Base-by-base conservation (phyloP, 2,329 filamentous ascomycete genomes). In the Xylariaceae sp. region DNA sequence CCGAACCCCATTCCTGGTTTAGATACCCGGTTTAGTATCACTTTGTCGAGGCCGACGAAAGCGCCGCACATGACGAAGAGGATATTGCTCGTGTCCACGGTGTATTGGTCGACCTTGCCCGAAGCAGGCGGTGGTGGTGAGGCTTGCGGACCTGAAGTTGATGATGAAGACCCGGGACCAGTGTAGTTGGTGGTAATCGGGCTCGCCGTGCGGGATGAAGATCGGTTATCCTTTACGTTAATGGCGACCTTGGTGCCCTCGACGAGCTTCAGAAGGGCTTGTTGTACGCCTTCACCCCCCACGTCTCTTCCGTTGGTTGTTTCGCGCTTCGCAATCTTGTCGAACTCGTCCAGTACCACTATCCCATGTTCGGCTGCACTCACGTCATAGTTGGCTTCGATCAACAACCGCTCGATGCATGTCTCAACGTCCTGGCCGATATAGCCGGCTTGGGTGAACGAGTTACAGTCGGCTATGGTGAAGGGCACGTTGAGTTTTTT, bases 361-460 rank as follows among this genome's bases (percentile, higher is more conserved):
- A 98, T 97, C 4, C 92, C 92, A 37, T 86, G 78, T 59, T 98
- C 90, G 6, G 88, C 83, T 38, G 83, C 80, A 42, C 81, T 79
- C 18, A 92, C 78, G 51, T 94, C 85, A 61, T 94, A 94, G 59
- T 94, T 90, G 7, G 90, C 81, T 43, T 94, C 88, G 39, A 94
- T 85, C 8, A 98, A 71, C 17, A 98, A 72, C 31, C 92, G 76
- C 56, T 96, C 88, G 28, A 98, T 88, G 53, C 90, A 96, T 1
- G 87, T 83, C 59, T 98, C 92, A n/a, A 90, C 90, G 59, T 98
- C 92, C 58, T 97, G 90, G 19, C 92, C 92, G 51, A 98, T 96
- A 55, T 98, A 98, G 17, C 92, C 90, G 4, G 90, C 90, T 65
- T 96, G 90, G 0, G 90, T 97, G 48, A 97, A 88, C 5, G 89